Conservation (phyloP, 352 stramenopile genomes). For the Globisporangium takayamanum region DNA sequence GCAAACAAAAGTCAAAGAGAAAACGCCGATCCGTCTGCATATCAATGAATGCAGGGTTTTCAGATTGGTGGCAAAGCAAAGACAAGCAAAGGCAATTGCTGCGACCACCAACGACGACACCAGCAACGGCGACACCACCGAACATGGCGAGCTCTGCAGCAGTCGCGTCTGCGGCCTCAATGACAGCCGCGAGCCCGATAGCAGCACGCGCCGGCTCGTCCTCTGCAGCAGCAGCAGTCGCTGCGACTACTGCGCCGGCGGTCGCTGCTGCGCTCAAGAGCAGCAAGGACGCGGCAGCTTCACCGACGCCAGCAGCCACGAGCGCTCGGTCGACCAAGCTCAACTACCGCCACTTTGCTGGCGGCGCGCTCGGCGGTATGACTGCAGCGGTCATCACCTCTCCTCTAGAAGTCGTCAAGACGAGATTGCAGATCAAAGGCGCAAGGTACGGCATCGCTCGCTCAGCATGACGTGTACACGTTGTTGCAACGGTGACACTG, state of each 20-base stretch:
- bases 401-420: slow-evolving; percentile 82
- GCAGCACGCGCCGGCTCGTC: slow-evolving; percentile 5
- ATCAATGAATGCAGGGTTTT: neutral
- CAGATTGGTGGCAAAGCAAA: neutral
- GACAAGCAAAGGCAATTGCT: neutral
- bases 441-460: slow-evolving; percentile 30
- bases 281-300: neutral
- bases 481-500: neutral
- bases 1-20: neutral
- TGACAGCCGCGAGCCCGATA: slow-evolving; percentile 8
- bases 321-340: slow-evolving; percentile 10
- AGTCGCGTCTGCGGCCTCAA: neutral
- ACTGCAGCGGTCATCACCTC: slow-evolving; percentile 77
- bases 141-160: neutral
- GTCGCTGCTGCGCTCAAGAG: slow-evolving; percentile 9
- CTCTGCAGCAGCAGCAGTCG: slow-evolving; percentile 3
- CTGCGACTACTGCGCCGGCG: neutral
- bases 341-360: slow-evolving; percentile 63
- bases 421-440: slow-evolving; percentile 68
- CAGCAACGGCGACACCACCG: neutral
- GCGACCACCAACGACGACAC: neutral
- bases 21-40: neutral
- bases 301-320: slow-evolving; percentile 6
- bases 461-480: neutral
- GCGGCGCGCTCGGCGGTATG: slow-evolving; percentile 76